These are phyloP conservation scores for Colletotrichum brevisporum DNA, from an alignment of 2,329 filamentous ascomycete species.

Conservation along the genomic window DNA sequence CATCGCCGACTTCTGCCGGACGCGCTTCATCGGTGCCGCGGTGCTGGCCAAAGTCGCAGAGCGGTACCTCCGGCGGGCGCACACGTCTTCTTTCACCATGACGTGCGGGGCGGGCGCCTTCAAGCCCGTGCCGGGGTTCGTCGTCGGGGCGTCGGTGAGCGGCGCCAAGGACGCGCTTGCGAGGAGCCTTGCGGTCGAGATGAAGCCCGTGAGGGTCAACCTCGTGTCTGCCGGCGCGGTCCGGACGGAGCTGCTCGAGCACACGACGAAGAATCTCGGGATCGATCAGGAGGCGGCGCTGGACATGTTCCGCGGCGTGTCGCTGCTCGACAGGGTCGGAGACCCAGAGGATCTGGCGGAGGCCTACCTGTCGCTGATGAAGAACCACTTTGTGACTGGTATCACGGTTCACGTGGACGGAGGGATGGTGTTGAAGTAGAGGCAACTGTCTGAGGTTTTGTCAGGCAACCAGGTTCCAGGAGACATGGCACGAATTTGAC, in stretches of 20 bases:
- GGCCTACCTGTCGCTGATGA: conserved; percentile 60
- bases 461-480: not conserved
- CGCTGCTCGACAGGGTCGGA: conserved; percentile 4
- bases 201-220: conserved; percentile 76
- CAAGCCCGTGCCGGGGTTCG: conserved; percentile 66
- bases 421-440: conserved; percentile 6
- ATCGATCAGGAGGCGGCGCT: conserved; percentile 4
- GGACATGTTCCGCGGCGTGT: not conserved
- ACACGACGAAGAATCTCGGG: conserved; percentile 11
- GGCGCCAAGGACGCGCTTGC: conserved; percentile 67
- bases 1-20: conserved; percentile 55
- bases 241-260: conserved; percentile 58
- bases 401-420: conserved; percentile 41
- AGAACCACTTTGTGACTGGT: conserved; percentile 55
- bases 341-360: conserved; percentile 57
- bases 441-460: not conserved
- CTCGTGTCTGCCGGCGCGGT: conserved; percentile 69
- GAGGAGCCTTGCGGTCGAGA: conserved; percentile 71
- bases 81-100: conserved; percentile 65
- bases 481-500: too few species aligned
- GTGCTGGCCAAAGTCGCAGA: conserved; percentile 66
- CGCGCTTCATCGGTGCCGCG: conserved; percentile 54
- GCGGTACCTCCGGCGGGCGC: conserved; percentile 57
- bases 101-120: conserved; percentile 68
- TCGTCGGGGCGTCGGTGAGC: conserved; percentile 61